Conservation (phyloP, 73 alveolate species). For the Paramecium biaurelia region DNA sequence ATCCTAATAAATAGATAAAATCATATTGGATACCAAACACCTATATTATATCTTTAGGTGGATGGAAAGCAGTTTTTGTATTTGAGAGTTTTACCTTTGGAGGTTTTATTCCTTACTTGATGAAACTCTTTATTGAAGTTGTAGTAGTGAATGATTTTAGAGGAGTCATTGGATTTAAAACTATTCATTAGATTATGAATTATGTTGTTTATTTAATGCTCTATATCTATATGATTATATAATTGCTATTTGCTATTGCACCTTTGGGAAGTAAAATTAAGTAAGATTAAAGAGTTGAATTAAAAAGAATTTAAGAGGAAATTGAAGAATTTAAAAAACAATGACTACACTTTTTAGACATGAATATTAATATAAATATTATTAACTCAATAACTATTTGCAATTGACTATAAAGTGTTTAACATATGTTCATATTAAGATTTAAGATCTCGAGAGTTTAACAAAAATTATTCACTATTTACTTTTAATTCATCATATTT, state of each 20-base stretch:
- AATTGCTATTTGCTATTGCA: neutral
- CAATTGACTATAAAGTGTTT: constrained; percentile 37
- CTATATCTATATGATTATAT: neutral
- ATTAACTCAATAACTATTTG: neutral
- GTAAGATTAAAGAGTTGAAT: neutral
- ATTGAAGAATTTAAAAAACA: neutral
- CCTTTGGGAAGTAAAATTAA: constrained; percentile 17
- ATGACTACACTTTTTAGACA: neutral
- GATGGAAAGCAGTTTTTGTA: neutral
- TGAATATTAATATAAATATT: neutral
- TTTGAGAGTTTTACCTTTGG: neutral
- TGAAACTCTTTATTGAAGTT: neutral
- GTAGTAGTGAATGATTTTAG: neutral
- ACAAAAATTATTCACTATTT: neutral
- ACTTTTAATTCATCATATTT: constrained; percentile 28
- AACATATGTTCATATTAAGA: constrained; percentile 41
- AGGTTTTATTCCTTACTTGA: neutral
- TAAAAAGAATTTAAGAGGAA: neutral
- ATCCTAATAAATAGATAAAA: neutral
- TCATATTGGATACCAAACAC: constrained; percentile 6
- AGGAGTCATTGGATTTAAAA: neutral
- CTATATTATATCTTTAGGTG: neutral
- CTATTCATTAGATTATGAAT: constrained; percentile 1
- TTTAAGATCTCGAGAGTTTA: constrained; percentile 21
- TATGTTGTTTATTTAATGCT: neutral